These are phyloP conservation scores for Rutstroemia sydowiana DNA, from an alignment of 2,329 filamentous ascomycete genomes.

Conservation along the genomic window DNA sequence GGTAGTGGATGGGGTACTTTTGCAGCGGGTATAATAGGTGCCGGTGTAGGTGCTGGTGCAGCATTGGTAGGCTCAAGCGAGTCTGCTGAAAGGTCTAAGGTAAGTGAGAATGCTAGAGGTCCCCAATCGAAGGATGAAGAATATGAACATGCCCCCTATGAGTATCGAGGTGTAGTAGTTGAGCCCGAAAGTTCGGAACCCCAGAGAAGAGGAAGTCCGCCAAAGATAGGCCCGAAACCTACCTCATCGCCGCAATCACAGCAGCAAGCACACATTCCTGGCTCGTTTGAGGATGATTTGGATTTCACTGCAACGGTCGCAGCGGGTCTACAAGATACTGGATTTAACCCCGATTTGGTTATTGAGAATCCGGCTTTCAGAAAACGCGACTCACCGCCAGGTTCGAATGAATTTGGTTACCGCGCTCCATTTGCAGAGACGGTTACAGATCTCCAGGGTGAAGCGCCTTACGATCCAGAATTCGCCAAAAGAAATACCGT, in stretches of 20 bases:
- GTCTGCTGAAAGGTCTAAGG: slow-evolving; percentile 11
- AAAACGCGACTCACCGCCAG: slow-evolving; percentile 55
- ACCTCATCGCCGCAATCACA: slow-evolving; percentile 21
- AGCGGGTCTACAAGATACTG: slow-evolving; percentile 60
- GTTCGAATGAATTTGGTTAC: slow-evolving; percentile 44
- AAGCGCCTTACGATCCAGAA: slow-evolving; percentile 27
- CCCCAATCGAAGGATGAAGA: slow-evolving; percentile 10
- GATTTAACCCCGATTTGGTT: slow-evolving; percentile 64
- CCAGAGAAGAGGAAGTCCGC: slow-evolving; percentile 32
- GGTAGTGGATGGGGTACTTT: slow-evolving; percentile 43
- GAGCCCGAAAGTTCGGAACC: slow-evolving; percentile 16
- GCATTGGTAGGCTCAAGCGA: slow-evolving; percentile 23
- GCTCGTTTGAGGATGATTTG: slow-evolving; percentile 58
- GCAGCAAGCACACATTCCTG: slow-evolving; percentile 48
- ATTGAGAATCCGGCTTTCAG: slow-evolving; percentile 59
- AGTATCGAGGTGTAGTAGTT: slow-evolving; percentile 25
- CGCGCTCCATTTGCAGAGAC: slow-evolving; percentile 43
- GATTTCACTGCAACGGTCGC: slow-evolving; percentile 64
- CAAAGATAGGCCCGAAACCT: slow-evolving; percentile 51
- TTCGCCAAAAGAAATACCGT: slow-evolving; percentile 42
- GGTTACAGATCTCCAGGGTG: slow-evolving; percentile 35
- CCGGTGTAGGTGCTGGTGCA: slow-evolving; percentile 32
- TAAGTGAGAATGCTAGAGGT: not conserved
- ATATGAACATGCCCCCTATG: slow-evolving; percentile 16
- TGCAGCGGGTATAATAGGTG: slow-evolving; percentile 42